Conservation (phyloP, 2,329 filamentous ascomycete species). For the Penicillium capsulatum region DNA sequence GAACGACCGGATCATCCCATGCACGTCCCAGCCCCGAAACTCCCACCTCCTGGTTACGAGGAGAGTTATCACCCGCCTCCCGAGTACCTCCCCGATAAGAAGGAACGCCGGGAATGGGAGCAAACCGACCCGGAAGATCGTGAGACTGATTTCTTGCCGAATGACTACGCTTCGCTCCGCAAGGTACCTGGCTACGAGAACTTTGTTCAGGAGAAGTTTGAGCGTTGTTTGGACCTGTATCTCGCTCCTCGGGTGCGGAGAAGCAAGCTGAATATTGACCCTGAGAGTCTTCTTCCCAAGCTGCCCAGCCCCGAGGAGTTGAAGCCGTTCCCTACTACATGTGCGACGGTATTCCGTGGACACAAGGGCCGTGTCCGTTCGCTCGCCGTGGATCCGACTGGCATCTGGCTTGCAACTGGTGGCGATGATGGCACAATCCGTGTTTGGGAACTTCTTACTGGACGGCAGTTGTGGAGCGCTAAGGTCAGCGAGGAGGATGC, state of each 20-base stretch:
- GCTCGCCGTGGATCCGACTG: conserved; percentile 77
- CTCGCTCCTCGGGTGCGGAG: conserved; percentile 86
- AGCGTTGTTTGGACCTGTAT: conserved; percentile 91
- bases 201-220: conserved; percentile 93
- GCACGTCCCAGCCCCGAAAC: conserved; percentile 91
- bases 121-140: conserved; percentile 82
- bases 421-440: conserved; percentile 91
- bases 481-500: conserved; percentile 72
- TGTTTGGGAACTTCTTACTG: conserved; percentile 83
- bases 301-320: conserved; percentile 89
- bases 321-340: conserved; percentile 88
- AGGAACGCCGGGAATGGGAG: conserved; percentile 82
- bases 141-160: conserved; percentile 81
- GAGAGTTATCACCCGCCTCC: conserved; percentile 94
- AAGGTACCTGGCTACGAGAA: conserved; percentile 87
- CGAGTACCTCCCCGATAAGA: conserved; percentile 84
- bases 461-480: conserved; percentile 80
- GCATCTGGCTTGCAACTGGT: conserved; percentile 81
- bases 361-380: conserved; percentile 85
- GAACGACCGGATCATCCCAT: conserved; percentile 79
- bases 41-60: conserved; percentile 88
- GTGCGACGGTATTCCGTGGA: conserved; percentile 79
- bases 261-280: conserved; percentile 95
- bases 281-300: conserved; percentile 85
- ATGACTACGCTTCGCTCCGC: conserved; percentile 75